Conservation (phyloP, 805 yeast species). For the Huiozyma naganishii region DNA sequence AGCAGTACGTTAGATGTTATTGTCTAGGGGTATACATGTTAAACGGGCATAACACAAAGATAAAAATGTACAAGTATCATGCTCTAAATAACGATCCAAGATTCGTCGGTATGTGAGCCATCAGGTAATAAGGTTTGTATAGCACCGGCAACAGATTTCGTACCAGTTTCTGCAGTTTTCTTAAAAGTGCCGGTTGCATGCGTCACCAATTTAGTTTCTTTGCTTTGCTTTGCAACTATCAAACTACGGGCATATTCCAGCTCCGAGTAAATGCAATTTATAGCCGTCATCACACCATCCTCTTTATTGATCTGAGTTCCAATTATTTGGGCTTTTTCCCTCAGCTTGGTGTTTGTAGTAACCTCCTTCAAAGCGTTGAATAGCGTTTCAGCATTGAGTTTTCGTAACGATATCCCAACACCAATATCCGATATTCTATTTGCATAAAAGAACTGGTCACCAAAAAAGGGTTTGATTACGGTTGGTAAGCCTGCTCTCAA, state of each 20-base stretch:
- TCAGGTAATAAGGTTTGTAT: background rate
- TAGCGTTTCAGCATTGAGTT: constrained; percentile 53
- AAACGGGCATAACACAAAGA: too few species aligned
- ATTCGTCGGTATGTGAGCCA: too few species aligned
- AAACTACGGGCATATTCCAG: constrained; percentile 63
- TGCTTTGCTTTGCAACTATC: constrained; percentile 31
- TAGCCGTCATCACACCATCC: constrained; percentile 70
- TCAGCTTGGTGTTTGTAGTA: constrained; percentile 53
- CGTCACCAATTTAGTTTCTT: background rate
- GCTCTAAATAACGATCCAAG: too few species aligned
- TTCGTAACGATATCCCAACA: constrained; percentile 62
- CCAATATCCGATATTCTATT: constrained; percentile 80
- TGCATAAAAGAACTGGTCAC: constrained; percentile 92
- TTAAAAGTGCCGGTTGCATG: background rate
- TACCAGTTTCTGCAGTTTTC: constrained; percentile 5
- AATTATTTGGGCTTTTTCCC: constrained; percentile 51
- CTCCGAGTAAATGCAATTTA: constrained; percentile 67
- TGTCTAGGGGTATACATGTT: too few species aligned
- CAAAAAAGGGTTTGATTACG: constrained; percentile 87
- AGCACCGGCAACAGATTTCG: constrained; percentile 1
- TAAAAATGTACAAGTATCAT: too few species aligned
- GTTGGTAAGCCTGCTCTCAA: constrained; percentile 81
- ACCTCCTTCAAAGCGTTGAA: constrained; percentile 60
- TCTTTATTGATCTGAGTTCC: constrained; percentile 61
- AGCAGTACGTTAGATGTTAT: too few species aligned